Evolutionary conservation across 2,329 filamentous ascomycete species (phyloP), one percentile per base, ranked within the genome.

Genomic region (Xylariomycetidae sp.): DNA sequence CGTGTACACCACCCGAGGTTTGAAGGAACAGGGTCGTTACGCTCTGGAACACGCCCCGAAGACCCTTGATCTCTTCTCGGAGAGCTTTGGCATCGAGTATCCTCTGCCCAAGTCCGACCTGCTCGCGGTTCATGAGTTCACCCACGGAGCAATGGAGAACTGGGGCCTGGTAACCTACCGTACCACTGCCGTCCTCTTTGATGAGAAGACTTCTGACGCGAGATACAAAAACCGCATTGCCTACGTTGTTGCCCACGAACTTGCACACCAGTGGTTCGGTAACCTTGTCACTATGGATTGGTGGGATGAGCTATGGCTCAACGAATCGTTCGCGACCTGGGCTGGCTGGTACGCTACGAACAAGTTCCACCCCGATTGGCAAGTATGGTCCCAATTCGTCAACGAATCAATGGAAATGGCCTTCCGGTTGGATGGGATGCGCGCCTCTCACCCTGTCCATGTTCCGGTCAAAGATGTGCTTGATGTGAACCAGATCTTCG

Each of bases 241-340:
- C 19, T 96, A 98, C 53, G 89, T 96, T 36, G 89, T 96, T 31
- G 90, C 92, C n/a, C 92, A 98, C 62, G 92, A 98, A 61, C 72
- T 98, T 42, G 92, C 89, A 35, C 88, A 95, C 56, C 88, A 94
- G 64, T 95, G 89, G 89, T 95, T 95, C 50, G 88, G 88, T 23
- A 93, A 95, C 58, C 74, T 95, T 9, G 88, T 94, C 26, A 95
- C 89, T 5, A 95, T 95, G 88, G 86, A 94, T 59, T 95, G 88
- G 87, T 92, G 85, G 86, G 86, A 82, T 55, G 85, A 93, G 64
- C 74, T 92, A 25, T 95, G 88, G 88, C 73, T 94, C 32, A 94
- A 94, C 53, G 90, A 96, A 62, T 89, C 89, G 10, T 98, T 98
- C 56, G 92, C 92, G 25, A 98, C 92, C 3, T 96, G 90, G 90